A percentile compares a stretch with the other conserved stretches of the same genome.
Conservation (phyloP, 1,284 basidiomycete species). For the Testicularia cyperi region DNA sequence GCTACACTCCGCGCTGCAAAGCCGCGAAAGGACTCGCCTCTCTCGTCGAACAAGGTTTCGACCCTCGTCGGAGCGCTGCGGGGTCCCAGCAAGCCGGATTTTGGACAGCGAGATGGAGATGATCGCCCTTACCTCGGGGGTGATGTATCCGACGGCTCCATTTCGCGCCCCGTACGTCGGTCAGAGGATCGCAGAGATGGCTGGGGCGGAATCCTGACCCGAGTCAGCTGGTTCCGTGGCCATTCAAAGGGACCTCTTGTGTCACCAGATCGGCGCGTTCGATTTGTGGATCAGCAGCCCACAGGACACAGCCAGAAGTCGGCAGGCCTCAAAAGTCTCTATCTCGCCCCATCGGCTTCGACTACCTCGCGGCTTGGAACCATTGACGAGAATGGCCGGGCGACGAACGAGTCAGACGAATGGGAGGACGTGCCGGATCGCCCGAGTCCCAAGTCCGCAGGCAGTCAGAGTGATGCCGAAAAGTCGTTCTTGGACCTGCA, state of each 20-base stretch:
- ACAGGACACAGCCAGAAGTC: no score
- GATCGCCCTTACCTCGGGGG: background rate
- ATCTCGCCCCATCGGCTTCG: no score
- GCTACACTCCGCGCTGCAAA: slow-evolving; percentile 2
- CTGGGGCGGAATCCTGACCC: slow-evolving; percentile 25
- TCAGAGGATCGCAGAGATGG: slow-evolving; percentile 12
- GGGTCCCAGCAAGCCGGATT: background rate
- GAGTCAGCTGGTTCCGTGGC: slow-evolving; percentile 21
- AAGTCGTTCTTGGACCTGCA: slow-evolving; percentile 18
- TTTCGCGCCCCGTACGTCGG: background rate
- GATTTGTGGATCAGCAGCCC: background rate
- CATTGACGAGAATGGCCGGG: no score
- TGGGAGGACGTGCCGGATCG: no score
- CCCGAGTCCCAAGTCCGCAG: no score
- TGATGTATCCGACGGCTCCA: background rate
- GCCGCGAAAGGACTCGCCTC: no score
- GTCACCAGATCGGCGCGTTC: slow-evolving; percentile 2
- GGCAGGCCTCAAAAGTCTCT: no score
- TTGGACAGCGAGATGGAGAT: slow-evolving; percentile 1
- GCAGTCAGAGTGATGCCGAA: background rate
- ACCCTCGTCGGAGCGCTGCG: background rate
- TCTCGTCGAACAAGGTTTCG: background rate
- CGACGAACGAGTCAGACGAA: no score
- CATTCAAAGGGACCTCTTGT: slow-evolving; percentile 14
- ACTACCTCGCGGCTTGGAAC: no score